phyloP scores from a whole-genome alignment of 2,329 filamentous ascomycete genomes.

The Pochonia chlamydosporia region DNA sequence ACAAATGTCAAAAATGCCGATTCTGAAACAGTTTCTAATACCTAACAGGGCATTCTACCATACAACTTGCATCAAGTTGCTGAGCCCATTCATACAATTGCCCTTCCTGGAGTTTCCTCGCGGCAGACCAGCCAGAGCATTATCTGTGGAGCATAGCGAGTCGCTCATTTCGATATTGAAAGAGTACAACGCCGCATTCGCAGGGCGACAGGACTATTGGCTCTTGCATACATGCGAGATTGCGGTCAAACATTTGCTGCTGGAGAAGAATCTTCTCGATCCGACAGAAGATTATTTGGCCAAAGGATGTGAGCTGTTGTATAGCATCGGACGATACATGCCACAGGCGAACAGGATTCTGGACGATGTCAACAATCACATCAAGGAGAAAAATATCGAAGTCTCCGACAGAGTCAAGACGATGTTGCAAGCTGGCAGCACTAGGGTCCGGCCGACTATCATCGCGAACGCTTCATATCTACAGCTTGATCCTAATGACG shows the following conservation, averaged over 20 bases:
- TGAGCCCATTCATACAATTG: constrained; percentile 3
- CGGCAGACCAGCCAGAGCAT: neutral
- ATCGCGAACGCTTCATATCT: neutral
- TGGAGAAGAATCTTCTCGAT: neutral
- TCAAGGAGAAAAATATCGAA: neutral
- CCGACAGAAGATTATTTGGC: neutral
- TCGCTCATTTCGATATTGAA: constrained; percentile 13
- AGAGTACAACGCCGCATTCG: constrained; percentile 19
- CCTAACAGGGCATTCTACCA: constrained; percentile 7
- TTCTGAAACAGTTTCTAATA: too few species aligned
- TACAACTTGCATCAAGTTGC: constrained; percentile 7
- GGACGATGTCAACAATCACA: neutral
- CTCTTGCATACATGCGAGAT: constrained; percentile 8
- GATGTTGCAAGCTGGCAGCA: neutral
- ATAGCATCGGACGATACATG: constrained; percentile 3
- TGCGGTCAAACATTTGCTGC: constrained; percentile 3
- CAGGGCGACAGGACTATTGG: constrained; percentile 17
- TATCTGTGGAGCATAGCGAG: constrained; percentile 10
- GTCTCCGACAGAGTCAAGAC: neutral
- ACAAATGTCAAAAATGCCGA: neutral
- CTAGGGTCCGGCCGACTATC: neutral
- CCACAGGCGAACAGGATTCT: constrained; percentile 3
- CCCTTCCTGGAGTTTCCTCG: constrained; percentile 4
- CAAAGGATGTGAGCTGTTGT: constrained; percentile 9
- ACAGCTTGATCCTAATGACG: neutral